These are phyloP conservation scores for Sequoia sempervirens DNA, from an alignment of 75 land plant genomes.

Conservation along the genomic window DNA sequence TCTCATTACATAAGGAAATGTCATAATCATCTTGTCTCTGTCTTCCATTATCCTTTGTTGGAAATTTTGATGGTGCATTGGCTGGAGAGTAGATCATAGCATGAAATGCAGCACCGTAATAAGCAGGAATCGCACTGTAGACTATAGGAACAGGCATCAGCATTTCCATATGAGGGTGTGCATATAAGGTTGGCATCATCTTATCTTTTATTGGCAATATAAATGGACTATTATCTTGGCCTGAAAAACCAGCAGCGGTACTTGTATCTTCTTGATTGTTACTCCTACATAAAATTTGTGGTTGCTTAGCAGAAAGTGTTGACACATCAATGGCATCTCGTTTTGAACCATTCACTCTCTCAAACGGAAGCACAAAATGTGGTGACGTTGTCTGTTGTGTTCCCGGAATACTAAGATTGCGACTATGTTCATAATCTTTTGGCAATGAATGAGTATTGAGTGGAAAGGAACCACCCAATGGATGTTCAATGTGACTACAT, in stretches of 20 bases:
- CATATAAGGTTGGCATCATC: not conserved
- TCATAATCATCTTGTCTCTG: not conserved
- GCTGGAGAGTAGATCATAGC: not conserved
- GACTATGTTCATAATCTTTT: not conserved
- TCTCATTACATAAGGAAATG: not conserved
- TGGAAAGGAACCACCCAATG: conserved; percentile 1
- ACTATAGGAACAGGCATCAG: not conserved
- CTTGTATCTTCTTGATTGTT: not conserved
- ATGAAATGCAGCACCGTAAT: conserved; percentile 4
- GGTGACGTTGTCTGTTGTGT: not conserved
- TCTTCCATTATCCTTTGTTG: not conserved
- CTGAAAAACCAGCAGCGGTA: not conserved
- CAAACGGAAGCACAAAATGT: conserved; percentile 8
- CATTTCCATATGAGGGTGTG: not conserved
- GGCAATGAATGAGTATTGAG: not conserved
- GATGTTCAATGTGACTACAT: conserved; percentile 4
- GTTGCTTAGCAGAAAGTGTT: not conserved
- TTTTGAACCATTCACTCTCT: not conserved
- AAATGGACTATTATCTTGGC: conserved; percentile 4
- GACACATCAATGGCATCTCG: not conserved
- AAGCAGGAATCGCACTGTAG: not conserved
- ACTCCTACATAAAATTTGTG: not conserved
- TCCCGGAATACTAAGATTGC: not conserved
- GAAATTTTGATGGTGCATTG: not conserved
- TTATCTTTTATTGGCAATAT: not conserved